Evolutionary conservation across 768 basidiomycete genomes (phyloP).

Genomic region (Coprinopsis cinerea): DNA sequence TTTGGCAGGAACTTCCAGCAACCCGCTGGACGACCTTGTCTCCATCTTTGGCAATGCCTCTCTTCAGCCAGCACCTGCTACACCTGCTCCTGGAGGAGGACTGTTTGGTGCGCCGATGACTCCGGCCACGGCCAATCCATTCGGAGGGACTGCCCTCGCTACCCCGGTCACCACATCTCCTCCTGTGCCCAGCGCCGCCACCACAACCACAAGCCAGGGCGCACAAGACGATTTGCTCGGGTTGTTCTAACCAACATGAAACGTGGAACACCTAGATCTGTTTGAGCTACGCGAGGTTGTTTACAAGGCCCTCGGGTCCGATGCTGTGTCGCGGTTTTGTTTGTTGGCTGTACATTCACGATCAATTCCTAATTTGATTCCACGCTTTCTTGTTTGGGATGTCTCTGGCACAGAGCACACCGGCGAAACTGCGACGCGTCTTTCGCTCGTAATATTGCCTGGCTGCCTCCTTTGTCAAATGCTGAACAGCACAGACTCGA

Average conservation of each 20-base stretch:
- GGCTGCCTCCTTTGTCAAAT: no score
- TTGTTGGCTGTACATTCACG: neutral
- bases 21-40: slow-evolving; percentile 90
- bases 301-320: slow-evolving; percentile 11
- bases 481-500: no score
- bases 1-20: slow-evolving; percentile 73
- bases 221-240: slow-evolving; percentile 46
- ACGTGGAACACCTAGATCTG: no score
- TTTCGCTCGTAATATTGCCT: no score
- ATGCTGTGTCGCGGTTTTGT: slow-evolving; percentile 3
- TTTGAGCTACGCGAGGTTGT: slow-evolving; percentile 2
- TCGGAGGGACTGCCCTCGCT: slow-evolving; percentile 7
- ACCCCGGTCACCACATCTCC: slow-evolving; percentile 12
- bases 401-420: neutral
- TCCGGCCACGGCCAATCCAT: slow-evolving; percentile 4
- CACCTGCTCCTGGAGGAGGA: slow-evolving; percentile 13
- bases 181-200: slow-evolving; percentile 21
- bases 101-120: slow-evolving; percentile 12
- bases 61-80: slow-evolving; percentile 19
- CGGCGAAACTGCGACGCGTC: no score
- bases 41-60: slow-evolving; percentile 74
- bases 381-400: neutral
- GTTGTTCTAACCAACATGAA: slow-evolving; percentile 40
- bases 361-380: slow-evolving; percentile 6
- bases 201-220: slow-evolving; percentile 22